phyloP scores from a whole-genome alignment of 2,329 filamentous ascomycete species.

The Aspergillus sp. region DNA sequence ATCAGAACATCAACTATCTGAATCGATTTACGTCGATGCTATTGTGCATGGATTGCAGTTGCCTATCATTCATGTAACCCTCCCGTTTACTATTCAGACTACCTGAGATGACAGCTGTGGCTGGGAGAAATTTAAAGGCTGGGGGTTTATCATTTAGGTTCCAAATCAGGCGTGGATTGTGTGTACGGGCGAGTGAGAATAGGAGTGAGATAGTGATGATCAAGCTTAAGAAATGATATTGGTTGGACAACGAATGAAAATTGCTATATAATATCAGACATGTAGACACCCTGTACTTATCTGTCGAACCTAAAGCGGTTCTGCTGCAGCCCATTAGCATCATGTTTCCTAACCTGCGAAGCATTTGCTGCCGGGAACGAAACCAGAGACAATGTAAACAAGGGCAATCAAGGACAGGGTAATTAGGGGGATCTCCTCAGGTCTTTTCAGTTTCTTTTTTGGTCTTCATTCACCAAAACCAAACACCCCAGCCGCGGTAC shows the following conservation, averaged over 20 bases:
- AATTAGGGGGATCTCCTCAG: slow-evolving; percentile 39
- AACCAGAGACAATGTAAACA: neutral
- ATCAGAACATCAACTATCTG: slow-evolving; percentile 6
- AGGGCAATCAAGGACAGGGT: too few species aligned
- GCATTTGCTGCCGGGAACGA: neutral
- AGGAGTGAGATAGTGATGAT: neutral
- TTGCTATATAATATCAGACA: neutral
- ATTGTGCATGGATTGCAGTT: neutral
- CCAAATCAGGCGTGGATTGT: neutral
- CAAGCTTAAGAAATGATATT: neutral
- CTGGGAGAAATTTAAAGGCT: neutral
- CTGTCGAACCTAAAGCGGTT: neutral
- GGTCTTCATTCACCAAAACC: slow-evolving; percentile 39
- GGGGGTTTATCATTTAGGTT: neutral
- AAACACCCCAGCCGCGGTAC: slow-evolving; percentile 32
- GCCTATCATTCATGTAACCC: neutral
- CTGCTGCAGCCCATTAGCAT: neutral
- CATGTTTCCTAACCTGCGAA: neutral
- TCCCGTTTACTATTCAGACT: neutral
- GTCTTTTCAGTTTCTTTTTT: slow-evolving; percentile 46
- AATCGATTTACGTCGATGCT: slow-evolving; percentile 3
- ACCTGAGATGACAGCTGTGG: neutral
- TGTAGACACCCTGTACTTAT: neutral
- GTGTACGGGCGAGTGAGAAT: neutral
- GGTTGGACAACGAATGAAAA: neutral